These are phyloP conservation scores for Clausena lansium DNA, from an alignment of 345 rosid genomes.

Conservation along the genomic window DNA sequence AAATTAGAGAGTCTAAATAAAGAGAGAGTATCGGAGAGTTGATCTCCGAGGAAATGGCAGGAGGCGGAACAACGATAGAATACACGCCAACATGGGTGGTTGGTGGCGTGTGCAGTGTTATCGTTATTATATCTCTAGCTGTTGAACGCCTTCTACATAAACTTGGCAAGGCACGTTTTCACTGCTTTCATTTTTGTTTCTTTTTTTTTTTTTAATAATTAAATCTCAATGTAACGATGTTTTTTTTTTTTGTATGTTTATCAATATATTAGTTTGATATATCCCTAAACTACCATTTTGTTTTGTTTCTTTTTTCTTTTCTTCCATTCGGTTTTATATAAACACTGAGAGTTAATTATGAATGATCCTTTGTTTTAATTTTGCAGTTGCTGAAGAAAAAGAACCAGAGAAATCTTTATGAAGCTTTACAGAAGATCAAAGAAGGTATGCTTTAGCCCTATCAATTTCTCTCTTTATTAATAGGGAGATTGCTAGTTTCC, in stretches of 20 bases:
- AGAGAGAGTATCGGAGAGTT: not conserved
- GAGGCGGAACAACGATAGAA: conserved; percentile 64
- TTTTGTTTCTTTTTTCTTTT: too few species aligned
- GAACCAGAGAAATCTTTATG: conserved; percentile 59
- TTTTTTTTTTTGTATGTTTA: too few species aligned
- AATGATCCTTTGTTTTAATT: not conserved
- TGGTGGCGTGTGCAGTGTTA: conserved; percentile 68
- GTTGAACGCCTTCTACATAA: conserved; percentile 66
- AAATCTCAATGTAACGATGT: too few species aligned
- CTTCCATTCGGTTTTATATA: too few species aligned
- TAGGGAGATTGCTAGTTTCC: too few species aligned
- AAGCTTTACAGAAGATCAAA: conserved; percentile 82
- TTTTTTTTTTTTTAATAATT: too few species aligned
- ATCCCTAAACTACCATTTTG: too few species aligned
- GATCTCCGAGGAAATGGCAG: conserved; percentile 37
- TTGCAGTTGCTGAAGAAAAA: conserved; percentile 56
- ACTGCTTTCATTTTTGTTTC: not conserved
- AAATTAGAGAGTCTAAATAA: not conserved
- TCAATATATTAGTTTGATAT: too few species aligned
- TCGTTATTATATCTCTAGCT: conserved; percentile 63
- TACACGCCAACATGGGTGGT: conserved; percentile 82
- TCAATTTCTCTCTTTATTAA: too few species aligned
- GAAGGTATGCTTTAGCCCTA: conserved; percentile 45
- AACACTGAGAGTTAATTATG: not conserved
- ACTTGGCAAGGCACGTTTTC: conserved; percentile 57